Percentiles rank a stretch among this genome's conserved stretches.
phyloP scores from a whole-genome alignment of 2,329 filamentous ascomycete species.

The Chalaropsis ovoidea region DNA sequence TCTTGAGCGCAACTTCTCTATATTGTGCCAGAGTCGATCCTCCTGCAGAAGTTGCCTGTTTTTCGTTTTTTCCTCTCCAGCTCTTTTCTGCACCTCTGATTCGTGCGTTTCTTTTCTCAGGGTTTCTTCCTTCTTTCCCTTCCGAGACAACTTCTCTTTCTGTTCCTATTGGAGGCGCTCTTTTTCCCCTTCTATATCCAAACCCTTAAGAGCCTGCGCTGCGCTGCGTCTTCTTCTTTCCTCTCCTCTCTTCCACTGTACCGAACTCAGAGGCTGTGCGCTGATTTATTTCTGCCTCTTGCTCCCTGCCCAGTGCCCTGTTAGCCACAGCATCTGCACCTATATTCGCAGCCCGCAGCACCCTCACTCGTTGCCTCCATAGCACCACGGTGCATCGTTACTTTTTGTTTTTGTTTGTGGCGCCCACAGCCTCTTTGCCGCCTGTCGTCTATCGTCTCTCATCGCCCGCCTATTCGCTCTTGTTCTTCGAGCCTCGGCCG shows the following conservation, averaged over 20 bases:
- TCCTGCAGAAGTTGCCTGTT: background rate
- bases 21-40: background rate
- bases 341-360: background rate
- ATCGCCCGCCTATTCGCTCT: background rate
- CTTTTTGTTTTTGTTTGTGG: background rate
- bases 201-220: background rate
- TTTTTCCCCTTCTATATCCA: background rate
- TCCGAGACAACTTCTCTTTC: constrained; percentile 9
- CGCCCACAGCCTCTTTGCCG: background rate
- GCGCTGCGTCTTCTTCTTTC: too few relatives aligned
- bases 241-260: background rate
- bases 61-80: background rate
- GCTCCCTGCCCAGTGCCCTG: background rate
- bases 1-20: background rate
- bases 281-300: background rate
- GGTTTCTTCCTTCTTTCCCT: background rate
- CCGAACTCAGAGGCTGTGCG: background rate
- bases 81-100: background rate
- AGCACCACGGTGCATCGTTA: background rate
- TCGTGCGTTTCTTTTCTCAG: constrained; percentile 3
- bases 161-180: background rate
- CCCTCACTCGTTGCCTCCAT: background rate
- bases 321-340: background rate
- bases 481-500: background rate
- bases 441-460: background rate